These are phyloP conservation scores for Arabidopsis thaliana DNA, from an alignment of 345 rosid genomes.

Conservation along the genomic window TAIR10.1 NC_003070.9:19872001-19872500, in stretches of 20 bases:
- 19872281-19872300: background rate
- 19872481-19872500: constrained; percentile 47
- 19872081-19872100: constrained; percentile 76
- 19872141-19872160: constrained; percentile 66
- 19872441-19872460: background rate
- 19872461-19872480: background rate
- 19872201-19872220: constrained; percentile 92
- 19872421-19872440: constrained; percentile 1
- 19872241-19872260: background rate
- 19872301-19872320: constrained; percentile 43
- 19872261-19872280: background rate
- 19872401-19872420: constrained; percentile 51
- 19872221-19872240: constrained; percentile 61
- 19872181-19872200: constrained; percentile 87
- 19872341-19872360: constrained; percentile 73
- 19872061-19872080: constrained; percentile 70
- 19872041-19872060: background rate
- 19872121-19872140: constrained; percentile 59
- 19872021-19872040: background rate
- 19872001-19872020: background rate
- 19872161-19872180: constrained; percentile 78
- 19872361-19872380: constrained; percentile 87
- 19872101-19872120: constrained; percentile 72
- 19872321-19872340: constrained; percentile 85
- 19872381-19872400: constrained; percentile 89